These are phyloP conservation scores for Globisporangium canariense DNA, from an alignment of 352 stramenopile species.

Conservation along the genomic window DNA sequence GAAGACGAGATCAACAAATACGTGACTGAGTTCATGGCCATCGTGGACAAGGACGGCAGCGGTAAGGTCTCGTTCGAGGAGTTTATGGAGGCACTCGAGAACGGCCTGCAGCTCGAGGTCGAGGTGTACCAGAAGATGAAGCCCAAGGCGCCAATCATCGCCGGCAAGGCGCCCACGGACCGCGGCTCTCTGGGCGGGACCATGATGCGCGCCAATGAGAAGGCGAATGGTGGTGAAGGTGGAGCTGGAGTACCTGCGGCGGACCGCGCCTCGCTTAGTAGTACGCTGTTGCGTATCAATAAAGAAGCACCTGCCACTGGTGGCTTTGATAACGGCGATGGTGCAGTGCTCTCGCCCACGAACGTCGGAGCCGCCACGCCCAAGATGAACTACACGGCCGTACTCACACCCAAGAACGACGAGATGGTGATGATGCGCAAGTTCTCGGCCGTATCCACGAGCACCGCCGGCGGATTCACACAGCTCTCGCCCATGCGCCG, in stretches of 20 bases:
- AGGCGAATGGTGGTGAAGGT: not conserved
- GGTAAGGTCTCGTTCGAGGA: constrained; percentile 79
- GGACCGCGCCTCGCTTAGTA: not conserved
- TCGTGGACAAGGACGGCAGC: constrained; percentile 62
- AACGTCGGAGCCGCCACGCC: constrained; percentile 1
- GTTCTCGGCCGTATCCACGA: constrained; percentile 8
- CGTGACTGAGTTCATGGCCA: constrained; percentile 66
- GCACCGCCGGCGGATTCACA: constrained; percentile 7
- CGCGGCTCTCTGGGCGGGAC: constrained; percentile 1
- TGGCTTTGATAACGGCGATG: not conserved
- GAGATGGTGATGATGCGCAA: constrained; percentile 13
- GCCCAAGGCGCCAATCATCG: constrained; percentile 14
- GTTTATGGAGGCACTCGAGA: constrained; percentile 73
- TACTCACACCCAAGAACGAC: constrained; percentile 11
- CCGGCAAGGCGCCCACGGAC: not conserved
- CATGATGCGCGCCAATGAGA: constrained; percentile 3
- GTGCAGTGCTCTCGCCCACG: not conserved
- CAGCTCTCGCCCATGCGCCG: constrained; percentile 28
- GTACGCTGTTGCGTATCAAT: not conserved
- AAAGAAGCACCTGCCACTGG: not conserved
- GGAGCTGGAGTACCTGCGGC: too few species aligned
- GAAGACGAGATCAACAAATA: constrained; percentile 69
- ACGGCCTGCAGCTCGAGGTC: constrained; percentile 73
- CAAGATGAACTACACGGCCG: constrained; percentile 10
- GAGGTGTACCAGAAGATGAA: constrained; percentile 58